Conservation (phyloP, 345 rosid genomes). For the Hibiscus mutabilis region DNA sequence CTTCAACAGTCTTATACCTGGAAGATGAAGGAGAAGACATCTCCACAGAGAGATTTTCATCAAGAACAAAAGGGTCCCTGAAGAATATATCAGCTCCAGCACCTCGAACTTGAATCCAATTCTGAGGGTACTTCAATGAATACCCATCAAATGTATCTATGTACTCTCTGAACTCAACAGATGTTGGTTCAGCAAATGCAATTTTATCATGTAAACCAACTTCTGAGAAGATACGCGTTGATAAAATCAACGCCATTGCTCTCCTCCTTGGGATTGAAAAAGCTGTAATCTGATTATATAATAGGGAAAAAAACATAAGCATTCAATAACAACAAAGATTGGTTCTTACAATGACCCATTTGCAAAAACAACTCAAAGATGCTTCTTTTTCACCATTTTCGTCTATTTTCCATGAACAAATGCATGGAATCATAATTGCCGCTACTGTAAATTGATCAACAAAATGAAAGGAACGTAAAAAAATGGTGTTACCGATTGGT, state of each 20-base stretch:
- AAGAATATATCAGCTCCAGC: slow-evolving; percentile 95
- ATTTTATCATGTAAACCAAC: neutral
- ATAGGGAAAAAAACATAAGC: slow-evolving; percentile 36
- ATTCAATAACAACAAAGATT: slow-evolving; percentile 20
- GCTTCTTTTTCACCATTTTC: neutral
- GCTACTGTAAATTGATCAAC: too few species aligned
- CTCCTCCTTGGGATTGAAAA: neutral
- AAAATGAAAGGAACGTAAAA: neutral
- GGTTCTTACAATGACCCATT: neutral
- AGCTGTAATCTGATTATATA: neutral
- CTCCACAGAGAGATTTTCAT: slow-evolving; percentile 79
- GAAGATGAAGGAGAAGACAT: slow-evolving; percentile 97
- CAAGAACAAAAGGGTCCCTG: slow-evolving; percentile 80
- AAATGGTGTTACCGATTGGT: neutral
- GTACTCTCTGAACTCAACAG: slow-evolving; percentile 61
- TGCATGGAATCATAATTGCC: too few species aligned
- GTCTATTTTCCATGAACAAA: neutral
- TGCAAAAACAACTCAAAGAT: neutral
- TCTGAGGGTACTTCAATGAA: slow-evolving; percentile 77
- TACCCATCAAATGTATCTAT: slow-evolving; percentile 88
- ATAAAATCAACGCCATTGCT: neutral
- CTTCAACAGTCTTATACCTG: slow-evolving; percentile 61
- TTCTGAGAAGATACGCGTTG: neutral
- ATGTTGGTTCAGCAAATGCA: slow-evolving; percentile 41
- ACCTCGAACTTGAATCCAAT: slow-evolving; percentile 87